Percentiles rank a stretch among this genome's conserved stretches.
phyloP scores from a whole-genome alignment of 768 basidiomycete genomes.

The Pisolithus microcarpus region DNA sequence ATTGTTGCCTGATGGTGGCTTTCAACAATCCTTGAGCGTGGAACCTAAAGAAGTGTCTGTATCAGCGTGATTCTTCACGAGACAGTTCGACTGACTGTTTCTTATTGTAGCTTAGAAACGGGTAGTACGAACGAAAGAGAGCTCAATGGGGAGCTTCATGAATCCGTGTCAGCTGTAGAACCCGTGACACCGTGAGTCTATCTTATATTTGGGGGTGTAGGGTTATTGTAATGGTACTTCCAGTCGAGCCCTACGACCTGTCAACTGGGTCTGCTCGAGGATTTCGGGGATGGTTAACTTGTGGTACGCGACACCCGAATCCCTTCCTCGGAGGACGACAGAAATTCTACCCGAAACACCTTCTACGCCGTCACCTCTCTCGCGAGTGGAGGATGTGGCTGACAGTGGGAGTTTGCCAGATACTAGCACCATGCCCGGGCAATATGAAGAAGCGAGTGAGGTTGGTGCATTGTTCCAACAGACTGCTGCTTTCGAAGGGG shows the following conservation, averaged over 20 bases:
- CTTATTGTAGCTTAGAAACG: neutral
- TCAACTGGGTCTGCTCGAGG: neutral
- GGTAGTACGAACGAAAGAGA: neutral
- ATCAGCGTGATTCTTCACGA: neutral
- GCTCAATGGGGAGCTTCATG: neutral
- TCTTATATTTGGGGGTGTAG: too few species aligned
- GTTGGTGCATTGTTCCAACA: neutral
- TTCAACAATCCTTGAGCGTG: neutral
- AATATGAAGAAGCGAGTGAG: neutral
- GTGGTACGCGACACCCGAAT: neutral
- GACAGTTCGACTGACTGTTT: neutral
- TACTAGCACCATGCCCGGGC: neutral
- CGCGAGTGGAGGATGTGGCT: neutral
- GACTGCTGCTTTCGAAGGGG: neutral
- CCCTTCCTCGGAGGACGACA: neutral
- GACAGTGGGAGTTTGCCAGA: conserved; percentile 9
- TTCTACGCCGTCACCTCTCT: neutral
- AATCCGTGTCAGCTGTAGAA: neutral
- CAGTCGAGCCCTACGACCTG: neutral
- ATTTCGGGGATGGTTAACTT: neutral
- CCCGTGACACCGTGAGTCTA: neutral
- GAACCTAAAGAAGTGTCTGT: neutral
- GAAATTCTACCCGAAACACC: neutral
- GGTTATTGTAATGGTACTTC: neutral
- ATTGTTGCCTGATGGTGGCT: neutral